phyloP scores from a whole-genome alignment of 345 rosid species.

The Microthlaspi erraticum region DNA sequence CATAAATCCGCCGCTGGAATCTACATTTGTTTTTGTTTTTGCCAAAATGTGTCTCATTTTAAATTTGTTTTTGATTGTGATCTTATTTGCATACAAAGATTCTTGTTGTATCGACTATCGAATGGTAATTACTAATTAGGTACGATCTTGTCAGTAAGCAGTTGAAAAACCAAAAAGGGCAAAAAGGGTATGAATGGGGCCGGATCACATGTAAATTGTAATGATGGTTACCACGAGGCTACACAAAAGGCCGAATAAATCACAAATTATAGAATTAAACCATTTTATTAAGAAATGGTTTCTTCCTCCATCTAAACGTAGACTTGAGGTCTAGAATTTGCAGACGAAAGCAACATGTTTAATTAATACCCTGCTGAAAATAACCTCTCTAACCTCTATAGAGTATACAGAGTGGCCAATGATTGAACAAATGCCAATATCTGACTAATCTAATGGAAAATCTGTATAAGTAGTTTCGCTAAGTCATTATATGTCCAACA shows the following conservation, averaged over 20 bases:
- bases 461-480: background rate
- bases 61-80: background rate
- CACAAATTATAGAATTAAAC: constrained; percentile 25
- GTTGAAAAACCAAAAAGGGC: background rate
- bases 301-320: constrained; percentile 23
- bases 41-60: background rate
- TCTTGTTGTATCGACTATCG: constrained; percentile 8
- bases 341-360: constrained; percentile 42
- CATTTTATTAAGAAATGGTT: background rate
- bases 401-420: constrained; percentile 24
- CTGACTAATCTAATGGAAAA: background rate
- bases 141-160: constrained; percentile 28
- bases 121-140: constrained; percentile 11
- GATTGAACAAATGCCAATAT: constrained; percentile 38
- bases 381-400: constrained; percentile 17
- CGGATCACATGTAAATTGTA: constrained; percentile 36
- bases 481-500: constrained; percentile 20
- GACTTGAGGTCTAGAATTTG: constrained; percentile 40
- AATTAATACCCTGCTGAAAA: constrained; percentile 22
- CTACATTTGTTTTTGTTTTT: background rate
- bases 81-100: background rate
- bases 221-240: constrained; percentile 43
- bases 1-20: background rate
- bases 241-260: constrained; percentile 19
- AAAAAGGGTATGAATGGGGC: constrained; percentile 9